phyloP scores from a whole-genome alignment of 306 rosid species.

The Vicia sativa region DNA sequence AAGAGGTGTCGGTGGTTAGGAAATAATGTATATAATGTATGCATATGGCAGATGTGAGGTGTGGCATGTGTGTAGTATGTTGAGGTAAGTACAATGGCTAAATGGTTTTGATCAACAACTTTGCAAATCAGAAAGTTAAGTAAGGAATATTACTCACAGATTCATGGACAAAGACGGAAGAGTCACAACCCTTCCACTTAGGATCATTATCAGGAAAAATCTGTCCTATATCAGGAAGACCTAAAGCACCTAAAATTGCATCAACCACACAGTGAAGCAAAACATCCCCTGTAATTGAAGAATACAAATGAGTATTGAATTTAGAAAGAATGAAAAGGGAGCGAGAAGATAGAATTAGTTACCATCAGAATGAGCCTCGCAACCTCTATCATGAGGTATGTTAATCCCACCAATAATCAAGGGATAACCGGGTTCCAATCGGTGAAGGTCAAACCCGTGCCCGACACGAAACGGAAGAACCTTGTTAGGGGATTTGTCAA shows the following conservation, averaged over 20 bases:
- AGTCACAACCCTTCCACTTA: conserved; percentile 86
- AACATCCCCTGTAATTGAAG: conserved; percentile 68
- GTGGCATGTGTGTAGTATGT: neutral
- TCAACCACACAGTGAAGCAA: conserved; percentile 95
- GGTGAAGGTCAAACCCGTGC: conserved; percentile 94
- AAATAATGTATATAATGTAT: neutral
- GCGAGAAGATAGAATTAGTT: neutral
- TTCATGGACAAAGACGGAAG: conserved; percentile 82
- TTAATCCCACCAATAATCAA: conserved; percentile 89
- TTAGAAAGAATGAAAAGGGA: conserved; percentile 14
- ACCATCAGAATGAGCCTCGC: conserved; percentile 99
- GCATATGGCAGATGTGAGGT: neutral
- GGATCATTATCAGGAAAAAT: conserved; percentile 93
- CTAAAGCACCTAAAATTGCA: conserved; percentile 90
- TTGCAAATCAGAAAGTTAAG: neutral
- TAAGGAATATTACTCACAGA: conserved; percentile 90
- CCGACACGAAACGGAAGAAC: conserved; percentile 87
- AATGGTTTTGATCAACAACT: too few relatives aligned
- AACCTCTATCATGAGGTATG: conserved; percentile 91
- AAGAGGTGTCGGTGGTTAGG: neutral
- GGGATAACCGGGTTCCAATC: conserved; percentile 91
- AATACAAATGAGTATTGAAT: neutral
- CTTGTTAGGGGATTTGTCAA: conserved; percentile 50
- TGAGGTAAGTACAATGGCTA: neutral
- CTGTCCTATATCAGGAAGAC: conserved; percentile 95